Percentiles rank a stretch among this genome's conserved stretches.
phyloP scores from a whole-genome alignment of 2,329 filamentous ascomycete species.

The Graphiopsis chlorocephala region DNA sequence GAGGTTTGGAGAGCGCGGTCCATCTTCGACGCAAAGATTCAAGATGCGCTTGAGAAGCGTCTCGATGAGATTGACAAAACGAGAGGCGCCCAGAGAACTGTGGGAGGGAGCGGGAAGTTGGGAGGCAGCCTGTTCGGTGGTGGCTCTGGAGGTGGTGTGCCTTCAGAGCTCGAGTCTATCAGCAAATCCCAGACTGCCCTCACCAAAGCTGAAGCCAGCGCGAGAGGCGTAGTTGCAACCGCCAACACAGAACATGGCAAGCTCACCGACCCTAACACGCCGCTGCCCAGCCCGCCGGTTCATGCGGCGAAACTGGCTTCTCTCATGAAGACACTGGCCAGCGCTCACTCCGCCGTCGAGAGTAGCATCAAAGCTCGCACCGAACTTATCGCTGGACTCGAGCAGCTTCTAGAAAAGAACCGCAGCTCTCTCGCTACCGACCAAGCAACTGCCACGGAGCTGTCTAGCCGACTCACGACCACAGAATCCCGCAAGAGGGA shows the following conservation, averaged over 20 bases:
- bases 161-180: conserved; percentile 74
- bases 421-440: conserved; percentile 68
- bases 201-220: conserved; percentile 67
- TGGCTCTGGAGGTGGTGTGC: conserved; percentile 54
- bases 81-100: conserved; percentile 23
- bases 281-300: conserved; percentile 77
- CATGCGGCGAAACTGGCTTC: conserved; percentile 86
- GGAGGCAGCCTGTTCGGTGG: conserved; percentile 69
- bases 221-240: conserved; percentile 64
- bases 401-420: conserved; percentile 76
- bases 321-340: conserved; percentile 83
- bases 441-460: conserved; percentile 60
- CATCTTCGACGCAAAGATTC: conserved; percentile 79
- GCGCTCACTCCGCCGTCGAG: conserved; percentile 82
- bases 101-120: conserved; percentile 37
- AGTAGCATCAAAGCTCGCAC: conserved; percentile 85
- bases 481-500: conserved; percentile 82
- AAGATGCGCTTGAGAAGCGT: conserved; percentile 74
- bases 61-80: conserved; percentile 64
- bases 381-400: conserved; percentile 73
- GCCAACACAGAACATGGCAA: conserved; percentile 84
- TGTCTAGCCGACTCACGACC: conserved; percentile 64
- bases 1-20: conserved; percentile 88
- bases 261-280: conserved; percentile 67
- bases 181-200: conserved; percentile 70